Base-by-base conservation (phyloP, 1,284 basidiomycete species). In the Boletellus dicymbophilus region DNA sequence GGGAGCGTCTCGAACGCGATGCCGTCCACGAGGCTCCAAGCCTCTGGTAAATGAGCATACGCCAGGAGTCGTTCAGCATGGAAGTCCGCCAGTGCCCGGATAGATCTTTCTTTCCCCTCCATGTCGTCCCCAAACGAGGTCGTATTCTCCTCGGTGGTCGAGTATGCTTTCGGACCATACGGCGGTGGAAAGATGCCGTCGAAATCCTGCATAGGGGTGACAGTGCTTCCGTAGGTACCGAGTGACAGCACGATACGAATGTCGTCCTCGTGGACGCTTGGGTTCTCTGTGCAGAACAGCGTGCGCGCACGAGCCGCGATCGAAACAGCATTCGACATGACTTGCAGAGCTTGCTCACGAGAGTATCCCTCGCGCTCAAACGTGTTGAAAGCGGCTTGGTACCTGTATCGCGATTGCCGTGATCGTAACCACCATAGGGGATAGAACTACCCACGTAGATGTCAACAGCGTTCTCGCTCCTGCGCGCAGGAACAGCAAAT, bases 1-100 rank as follows among this genome's bases (percentile, higher is more conserved):
- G 91, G 89, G 4, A 93, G 72, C 0, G 90, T 93, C 74, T 93
- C 91, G 63, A 93, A 93, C 9, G 87, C 88, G 42, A 93, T 61
- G 53, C 76, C 78, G 48, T 86, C 81, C 46, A 93, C 69, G 10
- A 62, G 62, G 23, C 63, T 56, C 90, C 89, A 93, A 1, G 72
- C 70, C 20, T 72, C 67, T 11, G 51, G 47, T 46, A 82, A 71
- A 6, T 63, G 58, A 0, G 80, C 74, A 59, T 84, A 88, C 0
- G 81, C 70, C 28, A 67, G 57, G 33, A 93, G 72, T 11, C 90
- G 75, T 48, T 79, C 74, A n/a, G 84, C 68, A 63, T 94, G 90
- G 59, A 89, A 92, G 39, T 74, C 66, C 16, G 76, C 64, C 38
- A 95, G 72, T 1, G 84, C 82, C 25, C 77, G 63, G 27, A 78